A percentile compares a stretch with the other conserved stretches of the same genome.
These are phyloP conservation scores for Atkinsonella texensis DNA, from an alignment of 2,329 filamentous ascomycete species.

Conservation along the genomic window DNA sequence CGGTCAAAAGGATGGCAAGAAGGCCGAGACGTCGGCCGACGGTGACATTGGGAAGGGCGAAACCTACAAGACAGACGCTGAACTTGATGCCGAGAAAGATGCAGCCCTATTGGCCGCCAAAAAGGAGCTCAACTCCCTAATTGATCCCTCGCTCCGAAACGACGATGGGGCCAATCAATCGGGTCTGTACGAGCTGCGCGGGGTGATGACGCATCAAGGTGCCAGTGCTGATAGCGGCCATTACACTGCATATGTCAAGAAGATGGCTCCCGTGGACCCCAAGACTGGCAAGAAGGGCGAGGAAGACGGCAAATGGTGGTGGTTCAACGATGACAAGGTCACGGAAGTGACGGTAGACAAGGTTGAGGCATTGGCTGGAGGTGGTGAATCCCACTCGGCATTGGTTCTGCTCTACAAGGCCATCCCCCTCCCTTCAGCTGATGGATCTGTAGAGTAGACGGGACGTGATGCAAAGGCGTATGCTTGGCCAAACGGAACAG, in stretches of 20 bases:
- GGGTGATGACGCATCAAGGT: constrained; percentile 91
- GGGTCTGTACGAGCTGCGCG: constrained; percentile 87
- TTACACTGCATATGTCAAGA: constrained; percentile 97
- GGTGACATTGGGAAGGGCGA: constrained; percentile 65
- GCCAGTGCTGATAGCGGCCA: constrained; percentile 95
- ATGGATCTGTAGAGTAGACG: constrained; percentile 25
- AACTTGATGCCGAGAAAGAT: constrained; percentile 76
- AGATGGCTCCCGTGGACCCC: constrained; percentile 60
- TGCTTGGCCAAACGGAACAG: not conserved
- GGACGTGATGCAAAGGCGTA: not conserved
- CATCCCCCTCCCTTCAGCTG: constrained; percentile 52
- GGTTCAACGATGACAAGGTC: constrained; percentile 99
- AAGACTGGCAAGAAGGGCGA: constrained; percentile 65
- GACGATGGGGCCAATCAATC: constrained; percentile 86
- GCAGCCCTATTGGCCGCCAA: constrained; percentile 67
- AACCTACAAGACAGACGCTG: constrained; percentile 84
- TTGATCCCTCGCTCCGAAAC: constrained; percentile 59
- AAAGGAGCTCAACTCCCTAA: constrained; percentile 72
- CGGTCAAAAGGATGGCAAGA: constrained; percentile 26
- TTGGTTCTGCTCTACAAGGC: constrained; percentile 70
- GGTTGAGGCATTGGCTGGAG: constrained; percentile 80
- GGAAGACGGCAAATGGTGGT: constrained; percentile 97
- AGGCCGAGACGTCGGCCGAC: constrained; percentile 29
- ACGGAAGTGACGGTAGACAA: constrained; percentile 84
- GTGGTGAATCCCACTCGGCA: constrained; percentile 76